Evolutionary conservation across 257 asterid species (phyloP).

Genomic region (Solanum microdontum): DNA sequence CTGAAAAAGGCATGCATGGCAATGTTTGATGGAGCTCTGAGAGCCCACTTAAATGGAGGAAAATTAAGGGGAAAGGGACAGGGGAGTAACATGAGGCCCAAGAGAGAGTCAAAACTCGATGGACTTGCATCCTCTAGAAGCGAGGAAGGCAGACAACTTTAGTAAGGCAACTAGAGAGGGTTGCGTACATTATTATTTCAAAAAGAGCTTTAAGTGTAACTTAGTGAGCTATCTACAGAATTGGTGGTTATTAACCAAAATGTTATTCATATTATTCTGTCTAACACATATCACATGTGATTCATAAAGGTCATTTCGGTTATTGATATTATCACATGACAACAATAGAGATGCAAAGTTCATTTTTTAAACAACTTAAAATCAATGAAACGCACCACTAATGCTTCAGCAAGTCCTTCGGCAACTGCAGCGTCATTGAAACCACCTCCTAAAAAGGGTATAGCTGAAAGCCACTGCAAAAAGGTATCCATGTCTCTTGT

Average conservation of each 20-base stretch:
- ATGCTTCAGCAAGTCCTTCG: conserved; percentile 96
- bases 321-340: background rate
- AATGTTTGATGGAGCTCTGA: background rate
- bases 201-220: background rate
- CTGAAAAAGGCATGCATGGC: background rate
- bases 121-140: background rate
- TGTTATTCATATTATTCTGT: background rate
- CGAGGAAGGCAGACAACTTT: background rate
- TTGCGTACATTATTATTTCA: background rate
- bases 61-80: background rate
- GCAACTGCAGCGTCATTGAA: conserved; percentile 87
- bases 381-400: conserved; percentile 45
- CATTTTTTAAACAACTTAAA: background rate
- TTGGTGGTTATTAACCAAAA: background rate
- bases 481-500: conserved; percentile 71
- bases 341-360: background rate
- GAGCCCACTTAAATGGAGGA: background rate
- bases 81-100: background rate
- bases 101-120: background rate
- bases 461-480: conserved; percentile 84
- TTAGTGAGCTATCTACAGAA: background rate
- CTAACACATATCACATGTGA: background rate
- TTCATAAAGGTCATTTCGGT: background rate
- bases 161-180: background rate
- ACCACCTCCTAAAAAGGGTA: conserved; percentile 89